These are phyloP conservation scores for Vinca major DNA, from an alignment of 305 asterid species.

Conservation along the genomic window DNA sequence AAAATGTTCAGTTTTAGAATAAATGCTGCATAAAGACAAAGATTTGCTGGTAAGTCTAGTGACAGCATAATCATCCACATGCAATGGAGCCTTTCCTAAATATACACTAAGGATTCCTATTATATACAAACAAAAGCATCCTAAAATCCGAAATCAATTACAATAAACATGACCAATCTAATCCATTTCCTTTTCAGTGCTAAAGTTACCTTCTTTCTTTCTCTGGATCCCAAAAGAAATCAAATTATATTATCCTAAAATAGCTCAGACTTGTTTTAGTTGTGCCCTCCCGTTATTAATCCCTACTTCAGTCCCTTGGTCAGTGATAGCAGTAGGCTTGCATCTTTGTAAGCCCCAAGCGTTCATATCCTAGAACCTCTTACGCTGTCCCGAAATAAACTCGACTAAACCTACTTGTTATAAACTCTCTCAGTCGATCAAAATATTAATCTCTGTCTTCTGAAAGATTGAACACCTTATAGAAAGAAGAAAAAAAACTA, in stretches of 20 bases:
- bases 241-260: not conserved
- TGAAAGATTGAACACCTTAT: not conserved
- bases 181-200: not conserved
- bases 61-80: not conserved
- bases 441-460: not conserved
- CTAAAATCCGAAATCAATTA: not conserved
- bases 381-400: not conserved
- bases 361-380: not conserved
- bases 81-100: not conserved
- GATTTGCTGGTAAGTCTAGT: not conserved
- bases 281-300: not conserved
- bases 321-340: not conserved
- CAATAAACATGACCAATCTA: not conserved
- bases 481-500: too few species aligned
- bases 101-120: not conserved
- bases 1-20: not conserved
- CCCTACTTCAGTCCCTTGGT: not conserved
- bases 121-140: not conserved
- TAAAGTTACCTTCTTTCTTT: not conserved
- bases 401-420: not conserved
- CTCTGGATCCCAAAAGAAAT: not conserved
- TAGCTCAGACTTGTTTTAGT: not conserved
- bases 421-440: not conserved
- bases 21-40: not conserved
- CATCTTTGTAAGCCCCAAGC: not conserved